Evolutionary conservation across 805 yeast genomes (phyloP).

Genomic region (Metschnikowia henanensis): DNA sequence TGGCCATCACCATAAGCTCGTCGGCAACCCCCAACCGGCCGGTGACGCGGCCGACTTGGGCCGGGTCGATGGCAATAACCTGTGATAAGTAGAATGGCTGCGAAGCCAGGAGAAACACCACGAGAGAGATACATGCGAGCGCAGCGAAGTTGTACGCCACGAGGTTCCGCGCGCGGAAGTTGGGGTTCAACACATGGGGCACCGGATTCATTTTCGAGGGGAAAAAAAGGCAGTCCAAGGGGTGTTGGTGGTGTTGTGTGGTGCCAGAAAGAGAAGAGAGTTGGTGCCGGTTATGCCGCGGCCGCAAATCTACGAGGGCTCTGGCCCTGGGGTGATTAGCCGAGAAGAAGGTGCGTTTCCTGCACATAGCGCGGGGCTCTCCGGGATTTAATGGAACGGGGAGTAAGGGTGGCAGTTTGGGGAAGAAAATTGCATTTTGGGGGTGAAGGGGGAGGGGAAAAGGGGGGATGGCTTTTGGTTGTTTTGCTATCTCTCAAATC

Average conservation of each 20-base stretch:
- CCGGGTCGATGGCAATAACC: slow-evolving; percentile 27
- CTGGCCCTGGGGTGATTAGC: too few species aligned
- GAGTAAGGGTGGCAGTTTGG: too few species aligned
- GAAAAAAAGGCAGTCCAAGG: too few species aligned
- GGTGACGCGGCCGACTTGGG: slow-evolving; percentile 32
- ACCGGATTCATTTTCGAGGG: neutral
- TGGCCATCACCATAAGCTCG: slow-evolving; percentile 52
- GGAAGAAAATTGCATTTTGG: too few species aligned
- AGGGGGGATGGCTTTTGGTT: too few species aligned
- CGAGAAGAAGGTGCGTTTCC: too few species aligned
- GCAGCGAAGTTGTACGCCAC: slow-evolving; percentile 37
- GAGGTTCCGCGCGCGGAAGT: slow-evolving; percentile 23
- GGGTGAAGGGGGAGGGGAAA: too few species aligned
- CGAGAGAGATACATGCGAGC: slow-evolving; percentile 38
- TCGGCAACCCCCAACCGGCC: slow-evolving; percentile 51
- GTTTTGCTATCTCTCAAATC: too few species aligned
- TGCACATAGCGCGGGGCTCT: too few species aligned
- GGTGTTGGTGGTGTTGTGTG: neutral
- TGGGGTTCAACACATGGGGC: slow-evolving; percentile 13
- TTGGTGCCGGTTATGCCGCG: too few species aligned
- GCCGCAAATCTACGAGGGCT: too few species aligned
- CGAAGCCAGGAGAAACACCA: slow-evolving; percentile 39
- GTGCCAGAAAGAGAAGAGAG: neutral
- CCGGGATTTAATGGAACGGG: too few species aligned
- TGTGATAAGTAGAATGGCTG: slow-evolving; percentile 41